Evolutionary conservation across 2,329 filamentous ascomycete species (phyloP).

Genomic region (Nannizziopsis arthrosporioides): DNA sequence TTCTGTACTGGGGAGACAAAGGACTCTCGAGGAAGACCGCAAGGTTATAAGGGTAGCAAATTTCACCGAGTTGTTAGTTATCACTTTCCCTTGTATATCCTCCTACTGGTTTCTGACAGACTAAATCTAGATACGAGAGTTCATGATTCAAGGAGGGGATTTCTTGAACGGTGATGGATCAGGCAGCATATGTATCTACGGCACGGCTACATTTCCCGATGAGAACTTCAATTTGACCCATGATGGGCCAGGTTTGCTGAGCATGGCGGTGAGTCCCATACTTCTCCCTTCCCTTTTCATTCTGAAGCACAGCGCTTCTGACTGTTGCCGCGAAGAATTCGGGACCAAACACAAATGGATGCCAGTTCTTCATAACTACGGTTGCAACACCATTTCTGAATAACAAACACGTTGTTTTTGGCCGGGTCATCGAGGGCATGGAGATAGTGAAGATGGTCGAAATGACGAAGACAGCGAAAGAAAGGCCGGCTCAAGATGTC

Average conservation of each 20-base stretch:
- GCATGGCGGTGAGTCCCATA: slow-evolving; percentile 71
- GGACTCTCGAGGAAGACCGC: slow-evolving; percentile 60
- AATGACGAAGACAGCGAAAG: slow-evolving; percentile 71
- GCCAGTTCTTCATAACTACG: slow-evolving; percentile 95
- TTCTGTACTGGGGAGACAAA: slow-evolving; percentile 93
- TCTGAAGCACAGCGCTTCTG: background rate
- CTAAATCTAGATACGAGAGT: slow-evolving; percentile 63
- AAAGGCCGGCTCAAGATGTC: slow-evolving; percentile 76
- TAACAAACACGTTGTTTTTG: slow-evolving; percentile 91
- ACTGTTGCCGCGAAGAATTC: slow-evolving; percentile 51
- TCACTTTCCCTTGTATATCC: slow-evolving; percentile 7
- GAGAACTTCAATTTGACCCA: slow-evolving; percentile 81
- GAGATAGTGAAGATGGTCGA: slow-evolving; percentile 89
- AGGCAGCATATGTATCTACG: slow-evolving; percentile 79
- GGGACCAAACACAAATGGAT: slow-evolving; percentile 84
- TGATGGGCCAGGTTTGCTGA: slow-evolving; percentile 65
- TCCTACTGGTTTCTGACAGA: slow-evolving; percentile 2
- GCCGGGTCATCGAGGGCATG: slow-evolving; percentile 78
- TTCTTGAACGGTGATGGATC: slow-evolving; percentile 90
- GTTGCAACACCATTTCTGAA: slow-evolving; percentile 78
- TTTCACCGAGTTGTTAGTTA: slow-evolving; percentile 77
- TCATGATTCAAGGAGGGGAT: slow-evolving; percentile 97
- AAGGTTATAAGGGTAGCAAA: slow-evolving; percentile 89
- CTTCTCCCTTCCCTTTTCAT: background rate
- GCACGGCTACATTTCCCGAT: slow-evolving; percentile 70